phyloP scores from a whole-genome alignment of 345 rosid species.

The Corymbia maculata region DNA sequence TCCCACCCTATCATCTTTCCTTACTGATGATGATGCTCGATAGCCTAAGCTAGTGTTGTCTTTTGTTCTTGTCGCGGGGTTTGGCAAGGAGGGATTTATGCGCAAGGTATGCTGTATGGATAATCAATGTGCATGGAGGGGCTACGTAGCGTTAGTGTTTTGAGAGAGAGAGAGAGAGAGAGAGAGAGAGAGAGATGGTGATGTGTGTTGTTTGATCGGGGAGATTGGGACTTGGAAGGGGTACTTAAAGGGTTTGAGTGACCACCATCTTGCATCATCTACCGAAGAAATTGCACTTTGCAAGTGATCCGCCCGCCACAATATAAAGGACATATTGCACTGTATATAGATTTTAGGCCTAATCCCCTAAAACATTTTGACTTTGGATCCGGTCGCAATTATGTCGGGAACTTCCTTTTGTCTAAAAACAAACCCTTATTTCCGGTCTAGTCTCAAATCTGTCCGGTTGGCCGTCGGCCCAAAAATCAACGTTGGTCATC shows the following conservation, averaged over 20 bases:
- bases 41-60: not conserved
- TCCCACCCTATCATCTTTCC: constrained; percentile 53
- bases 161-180: not conserved
- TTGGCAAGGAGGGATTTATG: not conserved
- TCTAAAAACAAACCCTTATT: not conserved
- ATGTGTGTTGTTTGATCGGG: not conserved
- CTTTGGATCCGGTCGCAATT: not conserved
- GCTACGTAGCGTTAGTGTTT: not conserved
- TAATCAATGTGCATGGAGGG: not conserved
- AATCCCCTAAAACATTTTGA: not conserved
- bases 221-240: not conserved
- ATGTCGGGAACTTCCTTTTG: not conserved
- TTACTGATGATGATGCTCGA: not conserved
- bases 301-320: not conserved
- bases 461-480: not conserved
- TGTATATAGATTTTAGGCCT: not conserved
- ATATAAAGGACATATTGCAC: not conserved
- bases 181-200: not conserved
- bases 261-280: not conserved
- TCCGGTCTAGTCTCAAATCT: not conserved
- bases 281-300: not conserved
- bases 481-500: not conserved
- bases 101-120: not conserved
- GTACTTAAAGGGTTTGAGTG: not conserved
- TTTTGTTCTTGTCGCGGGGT: not conserved